A percentile compares a stretch with the other conserved stretches of the same genome.
These are phyloP conservation scores for Scytalidium sp. DNA, from an alignment of 2,329 filamentous ascomycete genomes.

Conservation along the genomic window DNA sequence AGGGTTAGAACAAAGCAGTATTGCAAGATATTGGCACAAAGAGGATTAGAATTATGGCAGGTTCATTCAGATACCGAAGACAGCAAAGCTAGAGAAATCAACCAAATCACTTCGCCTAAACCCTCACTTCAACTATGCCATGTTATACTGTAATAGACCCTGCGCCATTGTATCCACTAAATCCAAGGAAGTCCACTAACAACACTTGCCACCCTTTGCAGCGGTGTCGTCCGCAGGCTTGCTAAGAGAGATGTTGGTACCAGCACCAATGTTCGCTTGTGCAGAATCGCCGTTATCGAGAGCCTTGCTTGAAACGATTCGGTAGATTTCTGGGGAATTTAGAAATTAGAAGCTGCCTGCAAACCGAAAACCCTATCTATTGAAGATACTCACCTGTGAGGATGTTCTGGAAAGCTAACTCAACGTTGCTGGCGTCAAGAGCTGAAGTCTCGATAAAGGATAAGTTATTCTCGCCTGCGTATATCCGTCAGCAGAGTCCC, in stretches of 20 bases:
- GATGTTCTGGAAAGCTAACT: constrained; percentile 99
- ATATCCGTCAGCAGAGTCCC: constrained; percentile 24
- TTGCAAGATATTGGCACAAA: too few species aligned
- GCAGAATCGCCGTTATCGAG: constrained; percentile 84
- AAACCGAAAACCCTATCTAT: neutral
- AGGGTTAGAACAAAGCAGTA: too few species aligned
- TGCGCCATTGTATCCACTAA: neutral
- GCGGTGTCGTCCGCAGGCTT: constrained; percentile 75
- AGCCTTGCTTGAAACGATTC: constrained; percentile 97
- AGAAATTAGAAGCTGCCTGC: constrained; percentile 9
- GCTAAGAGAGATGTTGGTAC: constrained; percentile 82
- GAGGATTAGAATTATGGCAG: neutral
- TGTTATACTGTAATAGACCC: neutral
- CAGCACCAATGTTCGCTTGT: constrained; percentile 75
- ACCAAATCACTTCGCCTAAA: neutral
- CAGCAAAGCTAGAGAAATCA: neutral
- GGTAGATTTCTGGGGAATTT: constrained; percentile 80
- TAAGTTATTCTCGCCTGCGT: constrained; percentile 87
- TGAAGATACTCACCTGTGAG: constrained; percentile 71
- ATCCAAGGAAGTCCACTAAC: constrained; percentile 45
- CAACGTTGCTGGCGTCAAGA: constrained; percentile 97
- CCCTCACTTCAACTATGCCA: neutral
- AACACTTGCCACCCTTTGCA: constrained; percentile 78
- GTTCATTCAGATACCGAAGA: neutral
- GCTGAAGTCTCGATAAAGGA: constrained; percentile 99